Evolutionary conservation across 225 moss, liverwort and hornwort genomes (phyloP).

Genomic region (Ulota crispa): DNA sequence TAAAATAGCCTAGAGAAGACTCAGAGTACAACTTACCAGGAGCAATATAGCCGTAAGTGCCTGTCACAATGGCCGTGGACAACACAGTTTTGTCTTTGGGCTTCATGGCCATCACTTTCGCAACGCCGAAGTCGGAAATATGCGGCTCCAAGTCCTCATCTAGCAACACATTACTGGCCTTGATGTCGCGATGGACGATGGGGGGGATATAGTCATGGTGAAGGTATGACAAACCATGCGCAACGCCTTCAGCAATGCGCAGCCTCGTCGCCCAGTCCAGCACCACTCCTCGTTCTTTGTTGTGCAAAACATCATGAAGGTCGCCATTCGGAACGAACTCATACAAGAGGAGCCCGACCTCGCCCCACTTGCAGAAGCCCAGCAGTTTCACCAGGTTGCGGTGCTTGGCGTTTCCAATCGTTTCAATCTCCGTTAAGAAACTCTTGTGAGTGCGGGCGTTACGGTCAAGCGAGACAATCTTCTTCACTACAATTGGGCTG

Average conservation of each 20-base stretch:
- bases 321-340: slow-evolving; percentile 70
- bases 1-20: background rate
- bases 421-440: slow-evolving; percentile 60
- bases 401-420: slow-evolving; percentile 55
- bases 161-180: slow-evolving; percentile 69
- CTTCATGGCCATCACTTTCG: slow-evolving; percentile 57
- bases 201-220: slow-evolving; percentile 70
- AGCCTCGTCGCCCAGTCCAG: slow-evolving; percentile 65
- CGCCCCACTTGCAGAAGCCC: slow-evolving; percentile 64
- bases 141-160: slow-evolving; percentile 66
- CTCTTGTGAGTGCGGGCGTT: slow-evolving; percentile 52
- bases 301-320: slow-evolving; percentile 57
- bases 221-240: slow-evolving; percentile 67
- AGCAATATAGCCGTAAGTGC: slow-evolving; percentile 75
- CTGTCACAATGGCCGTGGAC: slow-evolving; percentile 43
- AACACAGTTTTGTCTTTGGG: slow-evolving; percentile 39
- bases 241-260: slow-evolving; percentile 57
- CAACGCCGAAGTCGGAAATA: slow-evolving; percentile 68
- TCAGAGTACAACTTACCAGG: slow-evolving; percentile 43
- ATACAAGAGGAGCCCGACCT: slow-evolving; percentile 57
- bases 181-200: slow-evolving; percentile 66
- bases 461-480: slow-evolving; percentile 44
- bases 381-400: slow-evolving; percentile 66
- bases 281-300: slow-evolving; percentile 36
- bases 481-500: slow-evolving; percentile 56